phyloP scores from a whole-genome alignment of 495 filamentous ascomycete species.

The Copromyces sp. region DNA sequence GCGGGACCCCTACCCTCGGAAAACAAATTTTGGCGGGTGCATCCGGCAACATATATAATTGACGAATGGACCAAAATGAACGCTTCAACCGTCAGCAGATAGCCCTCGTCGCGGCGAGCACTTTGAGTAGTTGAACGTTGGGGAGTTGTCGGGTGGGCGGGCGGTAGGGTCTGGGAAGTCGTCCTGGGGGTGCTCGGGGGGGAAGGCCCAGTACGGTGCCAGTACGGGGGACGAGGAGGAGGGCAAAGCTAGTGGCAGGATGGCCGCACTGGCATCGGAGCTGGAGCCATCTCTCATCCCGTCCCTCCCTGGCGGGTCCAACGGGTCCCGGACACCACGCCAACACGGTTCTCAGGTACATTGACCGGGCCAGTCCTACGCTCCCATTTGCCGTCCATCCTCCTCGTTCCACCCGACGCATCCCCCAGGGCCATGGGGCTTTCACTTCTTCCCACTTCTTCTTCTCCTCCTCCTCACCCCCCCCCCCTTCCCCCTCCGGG shows the following conservation, averaged over 20 bases:
- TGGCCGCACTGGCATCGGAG: conserved; percentile 17
- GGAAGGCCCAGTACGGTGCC: background rate
- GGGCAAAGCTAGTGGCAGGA: background rate
- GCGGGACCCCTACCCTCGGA: conserved; percentile 25
- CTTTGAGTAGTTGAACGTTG: conserved; percentile 24
- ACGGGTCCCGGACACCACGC: background rate
- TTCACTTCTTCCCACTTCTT: conserved; percentile 25
- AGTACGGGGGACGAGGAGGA: conserved; percentile 15
- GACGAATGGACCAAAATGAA: conserved; percentile 6
- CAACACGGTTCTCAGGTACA: conserved; percentile 3
- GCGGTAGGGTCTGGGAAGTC: conserved; percentile 9
- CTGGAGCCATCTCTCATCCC: conserved; percentile 12
- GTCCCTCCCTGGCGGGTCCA: conserved; percentile 23
- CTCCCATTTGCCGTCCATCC: conserved; percentile 21
- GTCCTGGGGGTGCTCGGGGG: conserved; percentile 19
- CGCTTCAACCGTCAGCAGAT: conserved; percentile 12
- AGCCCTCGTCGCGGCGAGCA: conserved; percentile 18
- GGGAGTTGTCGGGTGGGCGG: conserved; percentile 4
- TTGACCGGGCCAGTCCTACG: conserved; percentile 6
- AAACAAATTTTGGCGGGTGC: conserved; percentile 11
- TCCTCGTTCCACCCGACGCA: conserved; percentile 1
- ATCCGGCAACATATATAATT: conserved; percentile 13
- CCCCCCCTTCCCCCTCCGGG: conserved; percentile 2
- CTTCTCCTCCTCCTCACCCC: conserved; percentile 6
- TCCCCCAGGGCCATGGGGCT: conserved; percentile 19